A percentile compares a stretch with the other conserved stretches of the same genome.
Evolutionary conservation across 1,284 basidiomycete species (phyloP).

Genomic region (Tylopilus sp.): DNA sequence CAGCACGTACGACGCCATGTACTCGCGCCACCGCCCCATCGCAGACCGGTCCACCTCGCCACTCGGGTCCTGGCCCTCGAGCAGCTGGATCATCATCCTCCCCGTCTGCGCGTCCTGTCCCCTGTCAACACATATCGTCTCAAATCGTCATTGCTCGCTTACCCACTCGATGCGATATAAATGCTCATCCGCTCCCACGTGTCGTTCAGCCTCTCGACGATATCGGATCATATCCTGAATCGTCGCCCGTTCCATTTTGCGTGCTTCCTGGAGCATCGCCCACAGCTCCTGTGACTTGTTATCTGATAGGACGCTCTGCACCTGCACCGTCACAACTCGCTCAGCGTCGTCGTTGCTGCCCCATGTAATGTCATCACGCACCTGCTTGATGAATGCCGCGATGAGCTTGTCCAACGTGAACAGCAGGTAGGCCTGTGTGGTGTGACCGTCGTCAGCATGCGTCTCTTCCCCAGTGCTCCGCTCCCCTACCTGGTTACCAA

Average conservation of each 20-base stretch:
- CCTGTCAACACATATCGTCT: conserved; percentile 13
- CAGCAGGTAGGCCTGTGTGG: conserved; percentile 72
- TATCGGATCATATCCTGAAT: conserved; percentile 86
- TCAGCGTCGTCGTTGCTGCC: conserved; percentile 10
- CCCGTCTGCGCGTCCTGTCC: conserved; percentile 61
- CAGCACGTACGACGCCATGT: conserved; percentile 84
- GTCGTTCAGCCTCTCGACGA: conserved; percentile 85
- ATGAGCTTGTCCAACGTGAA: conserved; percentile 94
- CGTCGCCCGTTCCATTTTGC: conserved; percentile 52
- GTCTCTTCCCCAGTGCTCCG: conserved; percentile 2
- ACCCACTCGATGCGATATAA: conserved; percentile 94
- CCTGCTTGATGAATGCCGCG: conserved; percentile 86
- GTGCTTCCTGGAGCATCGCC: conserved; percentile 56
- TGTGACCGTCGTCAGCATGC: conserved; percentile 26
- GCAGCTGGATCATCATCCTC: conserved; percentile 73
- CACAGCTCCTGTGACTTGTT: conserved; percentile 73
- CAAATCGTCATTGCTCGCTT: conserved; percentile 28
- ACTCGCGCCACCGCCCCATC: conserved; percentile 75
- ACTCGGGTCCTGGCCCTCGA: conserved; percentile 81
- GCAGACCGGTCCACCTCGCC: conserved; percentile 49
- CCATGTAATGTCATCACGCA: conserved; percentile 26
- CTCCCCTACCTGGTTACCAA: conserved; percentile 81
- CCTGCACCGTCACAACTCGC: conserved; percentile 44
- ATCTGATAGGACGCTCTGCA: conserved; percentile 80
- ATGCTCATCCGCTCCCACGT: conserved; percentile 86